Conservation (phyloP, 2,329 filamentous ascomycete genomes). For the Trichoderma sp. region DNA sequence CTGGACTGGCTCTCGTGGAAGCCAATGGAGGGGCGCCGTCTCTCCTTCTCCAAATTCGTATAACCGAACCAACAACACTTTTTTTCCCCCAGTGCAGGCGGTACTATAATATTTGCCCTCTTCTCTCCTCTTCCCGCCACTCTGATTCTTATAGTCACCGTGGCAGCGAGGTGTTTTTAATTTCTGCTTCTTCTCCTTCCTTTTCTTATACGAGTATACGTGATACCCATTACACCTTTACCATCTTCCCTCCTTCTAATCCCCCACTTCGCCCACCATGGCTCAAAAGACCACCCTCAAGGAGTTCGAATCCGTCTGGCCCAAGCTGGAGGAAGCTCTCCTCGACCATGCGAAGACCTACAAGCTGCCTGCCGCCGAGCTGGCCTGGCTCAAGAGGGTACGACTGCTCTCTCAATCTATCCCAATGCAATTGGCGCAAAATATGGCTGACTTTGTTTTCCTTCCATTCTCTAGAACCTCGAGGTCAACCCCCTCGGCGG, state of each 20-base stretch:
- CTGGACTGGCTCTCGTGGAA: not conserved
- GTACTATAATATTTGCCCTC: constrained; percentile 4
- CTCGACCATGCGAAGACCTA: constrained; percentile 77
- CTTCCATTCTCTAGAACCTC: constrained; percentile 47
- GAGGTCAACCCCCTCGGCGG: constrained; percentile 87
- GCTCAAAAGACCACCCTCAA: constrained; percentile 74
- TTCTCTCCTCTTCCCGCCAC: not conserved
- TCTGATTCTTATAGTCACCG: not conserved
- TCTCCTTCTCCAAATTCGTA: not conserved
- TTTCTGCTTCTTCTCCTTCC: not conserved
- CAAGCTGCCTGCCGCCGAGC: constrained; percentile 76
- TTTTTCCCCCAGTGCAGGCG: not conserved
- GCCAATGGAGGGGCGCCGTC: constrained; percentile 14
- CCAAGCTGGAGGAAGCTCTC: constrained; percentile 79
- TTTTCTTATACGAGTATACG: not conserved
- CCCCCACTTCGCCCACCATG: constrained; percentile 44
- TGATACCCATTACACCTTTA: not conserved
- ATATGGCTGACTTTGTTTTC: not conserved
- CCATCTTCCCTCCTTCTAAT: not conserved
- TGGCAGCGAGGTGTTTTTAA: not conserved
- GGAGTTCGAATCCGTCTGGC: constrained; percentile 90
- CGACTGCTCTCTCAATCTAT: not conserved
- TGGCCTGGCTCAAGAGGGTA: constrained; percentile 86
- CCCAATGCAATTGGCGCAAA: not conserved
- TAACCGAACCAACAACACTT: constrained; percentile 3